Evolutionary conservation across 352 stramenopile species (phyloP).

Genomic region (Peronosclerospora sorghi): DNA sequence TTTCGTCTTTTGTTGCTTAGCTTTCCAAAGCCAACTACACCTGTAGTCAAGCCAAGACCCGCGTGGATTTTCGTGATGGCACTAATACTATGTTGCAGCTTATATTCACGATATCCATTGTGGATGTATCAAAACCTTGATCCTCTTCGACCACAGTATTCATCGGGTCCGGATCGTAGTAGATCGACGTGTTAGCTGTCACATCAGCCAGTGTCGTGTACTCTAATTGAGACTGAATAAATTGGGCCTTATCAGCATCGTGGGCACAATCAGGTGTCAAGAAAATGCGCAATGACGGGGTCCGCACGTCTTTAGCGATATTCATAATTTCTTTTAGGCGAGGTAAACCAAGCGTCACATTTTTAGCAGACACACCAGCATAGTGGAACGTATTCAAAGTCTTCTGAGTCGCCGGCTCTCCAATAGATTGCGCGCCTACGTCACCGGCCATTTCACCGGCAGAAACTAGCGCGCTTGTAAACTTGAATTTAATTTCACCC

Average conservation of each 20-base stretch:
- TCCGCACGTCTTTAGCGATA: no score
- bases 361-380: constrained; percentile 97
- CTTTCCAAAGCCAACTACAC: constrained; percentile 92
- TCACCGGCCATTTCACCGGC: constrained; percentile 98
- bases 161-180: no score
- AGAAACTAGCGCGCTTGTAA: constrained; percentile 90
- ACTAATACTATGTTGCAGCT: constrained; percentile 95
- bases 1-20: no score
- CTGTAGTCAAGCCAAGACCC: constrained; percentile 96
- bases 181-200: no score
- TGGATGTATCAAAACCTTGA: constrained; percentile 95
- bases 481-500: constrained; percentile 95
- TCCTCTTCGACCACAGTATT: no score
- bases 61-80: no score
- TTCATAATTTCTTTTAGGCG: no score
- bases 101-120: no score
- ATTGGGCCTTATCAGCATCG: constrained; percentile 80
- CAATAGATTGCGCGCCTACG: constrained; percentile 97
- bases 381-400: constrained; percentile 99
- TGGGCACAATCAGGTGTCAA: no score
- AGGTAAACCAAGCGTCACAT: constrained; percentile 99
- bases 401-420: constrained; percentile 99
- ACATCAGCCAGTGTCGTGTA: constrained; percentile 96
- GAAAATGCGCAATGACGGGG: no score
- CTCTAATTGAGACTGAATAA: constrained; percentile 91